Conservation (phyloP, 106 monocot species). For the Allium fistulosum region DNA sequence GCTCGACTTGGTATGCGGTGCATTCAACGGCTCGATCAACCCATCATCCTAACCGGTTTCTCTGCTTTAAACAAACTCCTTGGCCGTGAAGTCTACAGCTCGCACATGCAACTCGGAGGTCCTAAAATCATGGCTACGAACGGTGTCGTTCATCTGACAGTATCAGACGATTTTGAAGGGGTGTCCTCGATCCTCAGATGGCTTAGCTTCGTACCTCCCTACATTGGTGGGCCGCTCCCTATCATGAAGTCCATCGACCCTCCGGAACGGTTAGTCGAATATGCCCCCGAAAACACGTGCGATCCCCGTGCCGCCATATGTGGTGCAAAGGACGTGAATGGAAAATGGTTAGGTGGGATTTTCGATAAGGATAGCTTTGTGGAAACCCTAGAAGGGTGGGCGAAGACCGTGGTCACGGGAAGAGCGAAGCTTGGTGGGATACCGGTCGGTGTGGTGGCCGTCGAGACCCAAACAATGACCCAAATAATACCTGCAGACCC, state of each 20-base stretch:
- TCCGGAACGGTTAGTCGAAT: constrained; percentile 61
- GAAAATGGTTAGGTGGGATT: constrained; percentile 86
- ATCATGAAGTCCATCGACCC: constrained; percentile 52
- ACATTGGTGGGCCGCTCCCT: constrained; percentile 73
- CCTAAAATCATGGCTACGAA: constrained; percentile 99
- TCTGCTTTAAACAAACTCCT: constrained; percentile 93
- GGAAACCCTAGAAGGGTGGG: constrained; percentile 96
- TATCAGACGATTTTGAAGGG: constrained; percentile 94
- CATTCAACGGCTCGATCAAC: constrained; percentile 94
- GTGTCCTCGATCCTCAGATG: constrained; percentile 82
- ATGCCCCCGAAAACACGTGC: constrained; percentile 81
- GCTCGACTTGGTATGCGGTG: constrained; percentile 97
- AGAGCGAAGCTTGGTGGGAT: constrained; percentile 95
- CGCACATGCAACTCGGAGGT: constrained; percentile 98
- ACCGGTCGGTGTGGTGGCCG: constrained; percentile 90
- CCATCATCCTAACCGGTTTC: constrained; percentile 95
- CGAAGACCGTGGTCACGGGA: constrained; percentile 92
- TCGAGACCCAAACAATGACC: constrained; percentile 92
- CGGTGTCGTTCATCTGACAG: constrained; percentile 94
- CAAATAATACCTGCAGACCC: constrained; percentile 97
- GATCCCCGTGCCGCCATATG: constrained; percentile 86
- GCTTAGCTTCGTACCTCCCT: constrained; percentile 90
- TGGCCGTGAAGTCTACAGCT: constrained; percentile 94
- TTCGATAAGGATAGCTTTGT: constrained; percentile 90
- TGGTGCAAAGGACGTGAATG: constrained; percentile 39